These are phyloP conservation scores for Solanum chmielewskii DNA, from an alignment of 257 asterid species.

Conservation along the genomic window DNA sequence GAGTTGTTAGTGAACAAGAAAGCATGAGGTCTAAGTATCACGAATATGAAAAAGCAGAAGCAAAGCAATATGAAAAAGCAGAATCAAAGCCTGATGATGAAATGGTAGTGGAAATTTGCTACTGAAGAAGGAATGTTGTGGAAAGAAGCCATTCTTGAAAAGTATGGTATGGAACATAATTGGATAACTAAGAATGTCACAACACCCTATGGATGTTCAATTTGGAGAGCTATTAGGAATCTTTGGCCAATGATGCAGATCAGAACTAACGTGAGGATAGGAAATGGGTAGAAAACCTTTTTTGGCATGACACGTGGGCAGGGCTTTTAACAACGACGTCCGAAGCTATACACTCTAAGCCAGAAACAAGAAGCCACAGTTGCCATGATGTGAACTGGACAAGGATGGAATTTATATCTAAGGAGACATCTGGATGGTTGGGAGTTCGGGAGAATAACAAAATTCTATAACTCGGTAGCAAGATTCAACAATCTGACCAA, in stretches of 20 bases:
- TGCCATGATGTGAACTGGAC: neutral
- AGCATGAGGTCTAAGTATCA: neutral
- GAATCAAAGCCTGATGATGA: neutral
- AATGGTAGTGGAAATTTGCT: neutral
- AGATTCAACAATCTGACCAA: neutral
- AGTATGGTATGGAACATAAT: neutral
- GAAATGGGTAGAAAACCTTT: neutral
- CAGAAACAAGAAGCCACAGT: neutral
- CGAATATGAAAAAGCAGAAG: no score
- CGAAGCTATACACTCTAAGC: neutral
- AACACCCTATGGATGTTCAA: neutral
- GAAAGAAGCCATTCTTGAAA: neutral
- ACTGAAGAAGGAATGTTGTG: neutral
- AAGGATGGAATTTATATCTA: neutral
- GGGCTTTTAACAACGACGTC: neutral
- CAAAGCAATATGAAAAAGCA: neutral
- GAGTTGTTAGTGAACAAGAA: no score
- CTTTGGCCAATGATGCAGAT: neutral
- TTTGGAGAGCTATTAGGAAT: neutral
- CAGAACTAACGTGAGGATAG: neutral
- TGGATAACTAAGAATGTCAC: neutral
- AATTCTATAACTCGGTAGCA: neutral
- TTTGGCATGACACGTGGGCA: neutral
- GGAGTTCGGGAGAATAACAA: neutral
- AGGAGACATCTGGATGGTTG: neutral